Base-by-base conservation (phyloP, 768 basidiomycete genomes). In the Coprinellus micaceus region DNA sequence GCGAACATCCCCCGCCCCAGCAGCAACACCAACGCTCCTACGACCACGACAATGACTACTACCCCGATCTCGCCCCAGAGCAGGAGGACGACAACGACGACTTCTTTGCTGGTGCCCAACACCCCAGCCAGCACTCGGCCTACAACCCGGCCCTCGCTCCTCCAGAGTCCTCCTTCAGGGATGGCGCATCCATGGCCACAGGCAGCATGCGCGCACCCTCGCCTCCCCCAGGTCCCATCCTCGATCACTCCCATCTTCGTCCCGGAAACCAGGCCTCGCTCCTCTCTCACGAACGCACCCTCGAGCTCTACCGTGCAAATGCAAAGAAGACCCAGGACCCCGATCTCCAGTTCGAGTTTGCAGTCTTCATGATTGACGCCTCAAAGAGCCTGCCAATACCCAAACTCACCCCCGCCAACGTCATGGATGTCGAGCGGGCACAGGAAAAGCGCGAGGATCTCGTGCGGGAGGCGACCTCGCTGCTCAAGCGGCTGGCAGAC, bases 311-410 rank as follows among this genome's bases (percentile, higher is more conserved):
- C 77, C 90, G 97, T 46, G 85, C 88, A 43, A 99, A 99, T 71
- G 97, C 96, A 29, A 97, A 96, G 77, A 98, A 98, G 76, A 97
- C 95, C 0, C 94, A 97, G 74, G 94, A 98, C 70, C 95, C 96
- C 0, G 93, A 98, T 65, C 77, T 98, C 54, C 95, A 96, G 69
- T 98, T 94, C 77, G 97, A 99, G 69, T 98, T 99, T 63, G 93
- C 96, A 39, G 92, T 95, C 9, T 98, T 98, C 80, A 94, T 98
- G 90, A 89, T 99, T 67, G 97, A 98, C 66, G 93, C 95, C 48
- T 91, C 94, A 48, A 97, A 96, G 72, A 85, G 88, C 2, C 83
- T 94, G 68, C 88, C 88, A 40, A 85, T 91, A 55, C 91, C 91
- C 4, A 74, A 74, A 2, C 80, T 75, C 15, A 86, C 87, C 2